Conservation (phyloP, 2,329 filamentous ascomycete species). For the Chrysoporthe puriensis region DNA sequence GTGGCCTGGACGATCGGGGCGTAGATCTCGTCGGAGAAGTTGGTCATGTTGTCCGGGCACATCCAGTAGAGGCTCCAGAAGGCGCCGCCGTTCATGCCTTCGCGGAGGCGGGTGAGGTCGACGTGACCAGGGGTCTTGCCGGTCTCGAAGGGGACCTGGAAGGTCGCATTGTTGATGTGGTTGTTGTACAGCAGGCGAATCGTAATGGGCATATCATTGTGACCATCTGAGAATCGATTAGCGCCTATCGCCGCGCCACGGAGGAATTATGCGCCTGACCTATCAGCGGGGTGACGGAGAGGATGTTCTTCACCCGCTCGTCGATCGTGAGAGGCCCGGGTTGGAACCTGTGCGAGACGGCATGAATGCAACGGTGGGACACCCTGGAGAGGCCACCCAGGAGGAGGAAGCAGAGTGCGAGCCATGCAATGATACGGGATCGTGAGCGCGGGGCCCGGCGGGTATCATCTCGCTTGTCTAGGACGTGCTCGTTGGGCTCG, state of each 20-base stretch:
- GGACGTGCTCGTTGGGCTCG: slow-evolving; percentile 19
- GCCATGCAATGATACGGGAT: neutral
- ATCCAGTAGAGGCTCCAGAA: slow-evolving; percentile 89
- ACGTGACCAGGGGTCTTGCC: slow-evolving; percentile 73
- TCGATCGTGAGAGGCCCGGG: slow-evolving; percentile 40
- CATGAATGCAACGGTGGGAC: slow-evolving; percentile 21
- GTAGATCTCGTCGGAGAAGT: slow-evolving; percentile 59
- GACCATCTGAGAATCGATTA: slow-evolving; percentile 66
- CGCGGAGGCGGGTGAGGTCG: slow-evolving; percentile 74
- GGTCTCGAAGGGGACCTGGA: slow-evolving; percentile 73
- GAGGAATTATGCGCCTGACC: slow-evolving; percentile 40
- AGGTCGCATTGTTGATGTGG: slow-evolving; percentile 74
- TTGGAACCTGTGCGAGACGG: slow-evolving; percentile 8
- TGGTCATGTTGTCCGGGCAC: slow-evolving; percentile 72
- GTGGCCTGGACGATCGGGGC: slow-evolving; percentile 61
- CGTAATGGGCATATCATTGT: slow-evolving; percentile 82
- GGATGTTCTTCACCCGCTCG: slow-evolving; percentile 50
- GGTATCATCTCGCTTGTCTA: slow-evolving; percentile 22
- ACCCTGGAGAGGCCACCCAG: slow-evolving; percentile 8
- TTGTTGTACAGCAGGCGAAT: slow-evolving; percentile 72
- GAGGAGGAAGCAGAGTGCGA: slow-evolving; percentile 11
- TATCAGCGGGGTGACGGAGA: slow-evolving; percentile 53
- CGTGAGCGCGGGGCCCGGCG: slow-evolving; percentile 6
- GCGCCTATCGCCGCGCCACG: neutral
- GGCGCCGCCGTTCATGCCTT: slow-evolving; percentile 77